Evolutionary conservation across 2,329 filamentous ascomycete genomes (phyloP).

Genomic region (Didymella lethalis): DNA sequence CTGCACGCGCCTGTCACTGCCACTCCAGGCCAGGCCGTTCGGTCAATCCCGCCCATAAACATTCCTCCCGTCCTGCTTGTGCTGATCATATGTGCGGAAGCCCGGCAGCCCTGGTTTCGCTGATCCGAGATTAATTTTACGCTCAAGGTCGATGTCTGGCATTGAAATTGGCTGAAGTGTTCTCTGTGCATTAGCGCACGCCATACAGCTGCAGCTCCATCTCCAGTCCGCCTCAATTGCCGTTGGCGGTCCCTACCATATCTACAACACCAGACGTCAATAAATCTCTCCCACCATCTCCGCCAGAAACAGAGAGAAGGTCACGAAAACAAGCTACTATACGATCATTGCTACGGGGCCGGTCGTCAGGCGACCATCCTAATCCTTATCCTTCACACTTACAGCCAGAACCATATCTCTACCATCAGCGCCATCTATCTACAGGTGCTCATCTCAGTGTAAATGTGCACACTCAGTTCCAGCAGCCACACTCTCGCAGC

Average conservation of each 20-base stretch:
- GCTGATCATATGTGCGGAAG: constrained; percentile 34
- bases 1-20: constrained; percentile 31
- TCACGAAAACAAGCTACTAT: constrained; percentile 35
- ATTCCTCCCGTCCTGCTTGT: constrained; percentile 31
- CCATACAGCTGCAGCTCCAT: constrained; percentile 37
- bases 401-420: constrained; percentile 6
- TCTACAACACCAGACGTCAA: constrained; percentile 37
- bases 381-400: constrained; percentile 22
- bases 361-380: constrained; percentile 32
- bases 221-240: constrained; percentile 24
- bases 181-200: constrained; percentile 44
- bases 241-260: constrained; percentile 27
- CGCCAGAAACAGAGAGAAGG: constrained; percentile 34
- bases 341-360: constrained; percentile 39
- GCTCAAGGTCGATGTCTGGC: constrained; percentile 27
- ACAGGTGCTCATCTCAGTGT: constrained; percentile 32
- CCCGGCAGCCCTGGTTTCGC: constrained; percentile 11
- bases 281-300: constrained; percentile 43
- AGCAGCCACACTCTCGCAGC: constrained; percentile 42
- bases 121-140: constrained; percentile 4
- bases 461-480: constrained; percentile 30
- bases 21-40: constrained; percentile 28
- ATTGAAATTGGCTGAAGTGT: constrained; percentile 39
- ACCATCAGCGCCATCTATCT: constrained; percentile 34
- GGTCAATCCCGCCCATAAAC: constrained; percentile 38